Conservation (phyloP, 1,284 basidiomycete genomes). For the Papiliotrema nemorosa region DNA sequence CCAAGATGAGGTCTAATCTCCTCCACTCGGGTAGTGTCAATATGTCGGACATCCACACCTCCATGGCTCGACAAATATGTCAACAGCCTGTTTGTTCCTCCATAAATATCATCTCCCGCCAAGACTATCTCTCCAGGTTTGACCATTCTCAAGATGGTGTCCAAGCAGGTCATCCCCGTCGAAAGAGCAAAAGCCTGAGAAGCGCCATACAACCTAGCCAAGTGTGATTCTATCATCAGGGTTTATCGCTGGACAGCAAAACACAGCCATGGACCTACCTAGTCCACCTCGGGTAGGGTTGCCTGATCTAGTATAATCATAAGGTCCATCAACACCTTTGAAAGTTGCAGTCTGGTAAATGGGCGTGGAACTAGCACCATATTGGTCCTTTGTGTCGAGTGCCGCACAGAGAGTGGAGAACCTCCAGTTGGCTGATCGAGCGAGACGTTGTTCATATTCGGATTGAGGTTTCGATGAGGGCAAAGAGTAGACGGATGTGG, state of each 20-base stretch:
- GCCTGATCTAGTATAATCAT: slow-evolving; percentile 92
- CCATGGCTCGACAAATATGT: slow-evolving; percentile 84
- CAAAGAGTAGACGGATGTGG: slow-evolving; percentile 29
- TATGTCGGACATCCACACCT: slow-evolving; percentile 86
- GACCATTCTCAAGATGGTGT: slow-evolving; percentile 88
- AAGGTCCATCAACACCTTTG: slow-evolving; percentile 82
- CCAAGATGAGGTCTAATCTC: slow-evolving; percentile 62
- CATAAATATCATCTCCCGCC: slow-evolving; percentile 96
- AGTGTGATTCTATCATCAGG: slow-evolving; percentile 71
- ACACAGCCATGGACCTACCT: slow-evolving; percentile 55
- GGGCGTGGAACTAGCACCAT: slow-evolving; percentile 87
- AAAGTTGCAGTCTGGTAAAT: slow-evolving; percentile 99
- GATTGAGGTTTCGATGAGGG: slow-evolving; percentile 16
- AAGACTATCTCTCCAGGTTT: slow-evolving; percentile 94
- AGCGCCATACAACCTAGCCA: slow-evolving; percentile 90
- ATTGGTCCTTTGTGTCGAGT: slow-evolving; percentile 92
- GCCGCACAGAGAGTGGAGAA: slow-evolving; percentile 63
- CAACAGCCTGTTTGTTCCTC: slow-evolving; percentile 93
- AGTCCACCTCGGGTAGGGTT: slow-evolving; percentile 95
- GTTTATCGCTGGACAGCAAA: background rate
- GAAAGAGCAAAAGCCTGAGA: slow-evolving; percentile 84
- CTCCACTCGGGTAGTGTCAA: slow-evolving; percentile 74
- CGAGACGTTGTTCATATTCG: slow-evolving; percentile 29
- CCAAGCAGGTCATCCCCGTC: slow-evolving; percentile 97
- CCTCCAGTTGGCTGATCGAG: slow-evolving; percentile 37